phyloP scores from a whole-genome alignment of 345 rosid genomes.

The Citrus maxima region DNA sequence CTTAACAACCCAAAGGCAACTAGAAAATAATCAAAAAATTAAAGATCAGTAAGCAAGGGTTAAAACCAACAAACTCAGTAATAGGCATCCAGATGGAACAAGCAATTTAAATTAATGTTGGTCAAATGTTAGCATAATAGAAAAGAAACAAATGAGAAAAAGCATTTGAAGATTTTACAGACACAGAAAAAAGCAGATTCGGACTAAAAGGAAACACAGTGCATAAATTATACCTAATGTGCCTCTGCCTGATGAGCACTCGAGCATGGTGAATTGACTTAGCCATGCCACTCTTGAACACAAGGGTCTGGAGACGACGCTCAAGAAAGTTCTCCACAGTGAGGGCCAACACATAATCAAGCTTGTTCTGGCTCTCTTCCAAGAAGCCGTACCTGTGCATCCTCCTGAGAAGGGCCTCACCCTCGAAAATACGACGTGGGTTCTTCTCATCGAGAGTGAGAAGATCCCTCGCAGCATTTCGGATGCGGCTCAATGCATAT shows the following conservation, averaged over 20 bases:
- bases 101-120: neutral
- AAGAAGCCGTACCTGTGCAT: conserved; percentile 36
- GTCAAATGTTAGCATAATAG: too few relatives aligned
- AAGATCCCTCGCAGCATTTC: conserved; percentile 40
- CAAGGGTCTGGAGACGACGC: conserved; percentile 39
- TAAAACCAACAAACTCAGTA: neutral
- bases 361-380: conserved; percentile 40
- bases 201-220: neutral
- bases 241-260: conserved; percentile 40
- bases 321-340: conserved; percentile 42
- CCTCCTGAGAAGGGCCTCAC: conserved; percentile 36
- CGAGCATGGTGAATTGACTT: conserved; percentile 38
- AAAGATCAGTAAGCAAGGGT: too few relatives aligned
- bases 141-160: neutral
- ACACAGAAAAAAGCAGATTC: neutral
- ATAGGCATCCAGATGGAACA: neutral
- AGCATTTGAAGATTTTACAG: neutral
- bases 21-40: too few relatives aligned
- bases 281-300: conserved; percentile 32
- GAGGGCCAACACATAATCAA: conserved; percentile 39
- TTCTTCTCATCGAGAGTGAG: conserved; percentile 35
- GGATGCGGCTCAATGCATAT: conserved; percentile 35
- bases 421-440: conserved; percentile 37
- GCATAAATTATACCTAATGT: conserved; percentile 27
- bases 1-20: too few relatives aligned